These are phyloP conservation scores for Taphrina wiesneri DNA, from an alignment of 1,139 yeast species.

Conservation along the genomic window DNA sequence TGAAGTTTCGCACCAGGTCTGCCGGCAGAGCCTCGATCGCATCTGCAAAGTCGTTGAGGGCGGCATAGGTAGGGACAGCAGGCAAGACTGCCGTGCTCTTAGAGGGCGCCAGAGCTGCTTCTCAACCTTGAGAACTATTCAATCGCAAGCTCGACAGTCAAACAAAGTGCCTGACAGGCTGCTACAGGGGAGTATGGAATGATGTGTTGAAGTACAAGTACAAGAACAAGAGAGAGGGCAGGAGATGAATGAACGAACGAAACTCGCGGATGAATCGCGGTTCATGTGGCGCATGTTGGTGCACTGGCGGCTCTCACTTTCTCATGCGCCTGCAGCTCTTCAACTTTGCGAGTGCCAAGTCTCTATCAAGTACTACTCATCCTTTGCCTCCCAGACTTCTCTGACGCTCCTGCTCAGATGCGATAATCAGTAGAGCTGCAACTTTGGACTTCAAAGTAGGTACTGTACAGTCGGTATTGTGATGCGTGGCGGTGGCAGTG, in stretches of 20 bases:
- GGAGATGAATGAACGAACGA: background rate
- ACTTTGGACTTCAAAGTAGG: background rate
- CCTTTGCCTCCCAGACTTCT: no score
- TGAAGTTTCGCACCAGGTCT: slow-evolving; percentile 80
- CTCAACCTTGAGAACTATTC: no score
- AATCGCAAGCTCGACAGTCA: no score
- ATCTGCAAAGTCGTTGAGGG: slow-evolving; percentile 86
- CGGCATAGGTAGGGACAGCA: slow-evolving; percentile 59
- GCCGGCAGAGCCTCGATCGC: slow-evolving; percentile 87
- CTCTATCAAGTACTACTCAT: no score
- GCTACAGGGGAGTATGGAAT: no score
- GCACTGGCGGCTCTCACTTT: background rate
- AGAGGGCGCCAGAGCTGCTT: slow-evolving; percentile 1
- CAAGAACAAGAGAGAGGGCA: background rate
- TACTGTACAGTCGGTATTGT: slow-evolving; percentile 40
- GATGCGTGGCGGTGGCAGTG: slow-evolving; percentile 25
- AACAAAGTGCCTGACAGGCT: no score
- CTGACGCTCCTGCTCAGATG: no score
- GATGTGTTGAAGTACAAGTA: no score
- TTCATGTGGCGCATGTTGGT: background rate
- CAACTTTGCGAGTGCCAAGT: no score
- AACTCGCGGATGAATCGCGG: background rate
- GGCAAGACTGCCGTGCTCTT: slow-evolving; percentile 12
- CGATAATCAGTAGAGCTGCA: no score
- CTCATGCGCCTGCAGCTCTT: background rate